Percentiles rank a stretch among this genome's conserved stretches.
phyloP scores from a whole-genome alignment of 345 rosid genomes.

The Aethionema arabicum region DNA sequence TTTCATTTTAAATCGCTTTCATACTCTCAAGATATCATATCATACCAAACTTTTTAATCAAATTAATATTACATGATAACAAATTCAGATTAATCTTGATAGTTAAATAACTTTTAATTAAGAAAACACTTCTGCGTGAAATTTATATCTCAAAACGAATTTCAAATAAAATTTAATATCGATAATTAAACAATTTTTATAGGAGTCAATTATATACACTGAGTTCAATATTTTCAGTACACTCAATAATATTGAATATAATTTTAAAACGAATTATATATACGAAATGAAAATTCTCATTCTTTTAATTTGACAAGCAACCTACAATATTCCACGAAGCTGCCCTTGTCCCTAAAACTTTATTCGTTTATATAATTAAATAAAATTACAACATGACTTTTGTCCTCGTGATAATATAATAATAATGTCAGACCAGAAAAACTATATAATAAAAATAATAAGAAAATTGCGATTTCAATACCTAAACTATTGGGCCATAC shows the following conservation, averaged over 20 bases:
- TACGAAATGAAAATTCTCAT: constrained; percentile 10
- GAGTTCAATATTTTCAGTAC: background rate
- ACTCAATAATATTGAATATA: too few relatives aligned
- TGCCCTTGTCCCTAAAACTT: constrained; percentile 23
- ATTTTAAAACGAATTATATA: constrained; percentile 8
- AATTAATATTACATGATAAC: too few relatives aligned
- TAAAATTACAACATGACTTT: constrained; percentile 12
- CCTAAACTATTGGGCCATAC: constrained; percentile 35
- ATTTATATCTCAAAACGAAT: too few relatives aligned
- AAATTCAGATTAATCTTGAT: too few relatives aligned
- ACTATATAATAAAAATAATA: background rate
- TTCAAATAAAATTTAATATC: too few relatives aligned
- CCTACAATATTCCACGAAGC: constrained; percentile 33
- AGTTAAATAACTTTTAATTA: too few relatives aligned
- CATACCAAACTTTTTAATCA: too few relatives aligned
- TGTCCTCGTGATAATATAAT: constrained; percentile 28
- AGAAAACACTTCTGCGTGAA: too few relatives aligned
- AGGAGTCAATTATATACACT: background rate
- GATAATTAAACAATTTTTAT: too few relatives aligned
- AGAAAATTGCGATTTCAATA: constrained; percentile 26
- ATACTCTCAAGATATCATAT: too few relatives aligned
- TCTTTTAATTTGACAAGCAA: constrained; percentile 25
- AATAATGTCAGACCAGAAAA: background rate
- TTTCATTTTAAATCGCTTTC: too few relatives aligned
- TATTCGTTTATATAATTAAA: constrained; percentile 28